phyloP scores from a whole-genome alignment of 2,329 filamentous ascomycete genomes.

The Aspergillus sp. region DNA sequence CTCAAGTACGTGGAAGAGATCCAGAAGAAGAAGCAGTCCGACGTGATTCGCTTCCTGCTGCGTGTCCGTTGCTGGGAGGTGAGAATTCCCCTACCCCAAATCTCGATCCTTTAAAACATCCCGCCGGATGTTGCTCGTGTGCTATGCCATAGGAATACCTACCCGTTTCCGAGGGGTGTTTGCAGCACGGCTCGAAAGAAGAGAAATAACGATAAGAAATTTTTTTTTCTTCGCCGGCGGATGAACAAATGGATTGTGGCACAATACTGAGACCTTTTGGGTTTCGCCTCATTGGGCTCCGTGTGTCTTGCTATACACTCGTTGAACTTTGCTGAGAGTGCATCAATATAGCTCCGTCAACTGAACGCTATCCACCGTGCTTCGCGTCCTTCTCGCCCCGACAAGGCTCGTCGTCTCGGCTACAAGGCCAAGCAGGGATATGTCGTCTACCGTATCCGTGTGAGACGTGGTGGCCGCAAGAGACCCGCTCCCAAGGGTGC shows the following conservation, averaged over 20 bases:
- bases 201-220: not conserved
- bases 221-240: conserved; percentile 30
- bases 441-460: conserved; percentile 99
- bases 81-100: conserved; percentile 40
- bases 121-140: conserved; percentile 35
- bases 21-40: conserved; percentile 99
- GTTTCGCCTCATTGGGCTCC: conserved; percentile 23
- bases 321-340: conserved; percentile 99
- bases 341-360: conserved; percentile 99
- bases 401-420: conserved; percentile 99
- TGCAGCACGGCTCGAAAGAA: conserved; percentile 31
- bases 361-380: conserved; percentile 99
- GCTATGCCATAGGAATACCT: conserved; percentile 32
- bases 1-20: conserved; percentile 99
- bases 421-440: conserved; percentile 99
- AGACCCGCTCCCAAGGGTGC: conserved; percentile 94
- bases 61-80: conserved; percentile 99
- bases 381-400: conserved; percentile 94
- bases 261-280: conserved; percentile 29
- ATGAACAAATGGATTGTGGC: conserved; percentile 43
- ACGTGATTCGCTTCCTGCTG: conserved; percentile 99
- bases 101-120: conserved; percentile 36
- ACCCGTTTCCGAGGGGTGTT: conserved; percentile 29
- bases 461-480: conserved; percentile 99
- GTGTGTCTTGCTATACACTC: conserved; percentile 86